Evolutionary conservation across 331 rosid genomes (phyloP).

Genomic region (Phaseolus coccineus): DNA sequence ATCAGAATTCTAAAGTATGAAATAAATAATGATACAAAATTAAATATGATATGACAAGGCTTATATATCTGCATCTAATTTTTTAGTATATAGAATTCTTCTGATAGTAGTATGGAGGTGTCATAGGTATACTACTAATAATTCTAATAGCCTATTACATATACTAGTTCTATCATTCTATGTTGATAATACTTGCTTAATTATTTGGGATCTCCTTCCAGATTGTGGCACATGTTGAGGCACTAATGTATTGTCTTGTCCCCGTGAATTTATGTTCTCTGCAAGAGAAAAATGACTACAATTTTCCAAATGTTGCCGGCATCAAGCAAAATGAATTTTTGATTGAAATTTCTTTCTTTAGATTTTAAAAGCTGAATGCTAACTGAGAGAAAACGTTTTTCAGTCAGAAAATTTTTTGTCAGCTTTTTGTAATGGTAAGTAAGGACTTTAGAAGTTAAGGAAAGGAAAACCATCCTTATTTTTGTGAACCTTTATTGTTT

Average conservation of each 20-base stretch:
- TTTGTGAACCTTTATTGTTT: conserved; percentile 17
- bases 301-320: background rate
- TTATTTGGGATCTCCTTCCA: background rate
- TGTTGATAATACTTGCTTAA: background rate
- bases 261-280: background rate
- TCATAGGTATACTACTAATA: background rate
- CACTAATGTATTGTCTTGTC: background rate
- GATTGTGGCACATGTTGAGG: background rate
- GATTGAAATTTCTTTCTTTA: background rate
- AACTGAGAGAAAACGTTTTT: conserved; percentile 19
- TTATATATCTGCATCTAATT: background rate
- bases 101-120: background rate
- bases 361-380: conserved; percentile 17
- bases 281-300: background rate
- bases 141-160: background rate
- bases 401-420: background rate
- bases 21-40: background rate
- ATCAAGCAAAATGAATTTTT: conserved; percentile 20
- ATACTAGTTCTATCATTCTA: background rate
- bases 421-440: conserved; percentile 5
- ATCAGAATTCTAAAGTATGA: background rate
- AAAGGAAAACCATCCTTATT: conserved; percentile 2
- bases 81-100: background rate
- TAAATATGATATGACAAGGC: background rate
- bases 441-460: background rate